phyloP scores from a whole-genome alignment of 208 protist species.

The Leishmania tarentolae region DNA sequence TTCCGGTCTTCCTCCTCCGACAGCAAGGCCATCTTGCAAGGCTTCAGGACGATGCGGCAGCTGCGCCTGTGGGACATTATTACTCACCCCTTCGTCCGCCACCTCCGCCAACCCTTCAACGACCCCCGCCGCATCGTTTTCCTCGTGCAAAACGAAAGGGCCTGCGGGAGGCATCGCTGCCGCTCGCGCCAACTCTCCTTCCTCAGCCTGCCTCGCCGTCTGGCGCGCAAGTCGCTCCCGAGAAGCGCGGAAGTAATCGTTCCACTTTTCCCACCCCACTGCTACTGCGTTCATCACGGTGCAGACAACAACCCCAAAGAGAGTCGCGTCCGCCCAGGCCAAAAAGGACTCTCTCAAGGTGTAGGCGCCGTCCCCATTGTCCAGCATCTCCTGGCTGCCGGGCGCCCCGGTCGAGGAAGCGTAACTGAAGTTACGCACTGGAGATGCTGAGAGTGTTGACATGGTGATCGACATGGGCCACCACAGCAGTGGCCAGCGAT shows the following conservation, averaged over 20 bases:
- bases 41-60: background rate
- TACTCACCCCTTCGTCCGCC: too few relatives aligned
- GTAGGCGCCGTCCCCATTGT: background rate
- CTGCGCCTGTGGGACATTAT: background rate
- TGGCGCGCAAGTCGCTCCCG: slow-evolving; percentile 7
- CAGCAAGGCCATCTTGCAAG: background rate
- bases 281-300: slow-evolving; percentile 11
- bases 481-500: slow-evolving; percentile 14
- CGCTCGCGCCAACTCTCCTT: background rate
- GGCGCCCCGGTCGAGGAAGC: background rate
- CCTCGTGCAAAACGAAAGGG: background rate
- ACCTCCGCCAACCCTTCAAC: background rate
- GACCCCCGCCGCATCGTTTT: background rate
- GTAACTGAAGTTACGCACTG: background rate
- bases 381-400: background rate
- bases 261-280: slow-evolving; percentile 25
- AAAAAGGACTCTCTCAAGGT: slow-evolving; percentile 11
- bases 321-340: slow-evolving; percentile 17
- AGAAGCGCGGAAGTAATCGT: slow-evolving; percentile 18
- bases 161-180: background rate
- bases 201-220: slow-evolving; percentile 3
- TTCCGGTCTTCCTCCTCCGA: slow-evolving; percentile 13
- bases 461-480: slow-evolving; percentile 1
- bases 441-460: background rate
- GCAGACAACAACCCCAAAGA: slow-evolving; percentile 30